Evolutionary conservation across 192 early-diverging fungal genomes (phyloP), one percentile per base, ranked within the genome.

Genomic region (Backusella psychrophila): DNA sequence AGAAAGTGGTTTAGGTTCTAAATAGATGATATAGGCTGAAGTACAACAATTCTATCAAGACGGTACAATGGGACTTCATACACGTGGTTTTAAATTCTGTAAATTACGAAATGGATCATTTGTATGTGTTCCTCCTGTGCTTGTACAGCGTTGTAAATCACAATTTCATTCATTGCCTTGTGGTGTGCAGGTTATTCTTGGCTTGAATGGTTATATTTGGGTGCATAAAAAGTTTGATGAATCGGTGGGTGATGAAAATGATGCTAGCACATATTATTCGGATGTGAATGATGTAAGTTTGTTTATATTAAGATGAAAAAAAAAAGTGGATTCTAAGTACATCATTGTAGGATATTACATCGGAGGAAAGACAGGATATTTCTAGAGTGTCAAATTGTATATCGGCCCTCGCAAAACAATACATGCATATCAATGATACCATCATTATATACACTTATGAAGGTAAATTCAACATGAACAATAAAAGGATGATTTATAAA

Each of bases 191-290:
- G 83, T 99, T 11, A 91, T 98, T 41, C 86, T 99, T 35, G 98
- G 98, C 21, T 80, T 99, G 34, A 99, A 99, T 75, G 98, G 98
- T 2, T 97, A 96, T 79, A 94, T 99, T 69, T 98, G 95, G 95
- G 92, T 98, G 29, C 89, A 92, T 85, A 97, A 97, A 77, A 82
- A 80, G 26, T 82, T 87, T 56, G 38, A 89, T 84, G 36, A 85
- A 78, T 33, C 82, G 75, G 82, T 84, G 38, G 39, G 83, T 31
- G 87, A 91, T 29, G 93, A 94, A 46, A 86, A 86, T n/a, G 92
- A 94, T 78, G 86, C 94, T 3, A 95, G 97, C 76, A 90, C 86
- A 15, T 87, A 97, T 14, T 98, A 98, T 80, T 91, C 92, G 29
- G 93, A 93, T 79, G 86, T 91, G 72, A 99, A 99, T 84, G 95